A percentile compares a stretch with the other conserved stretches of the same genome.
Conservation (phyloP, 179 eudicot species). For the Vitellaria paradoxa region DNA sequence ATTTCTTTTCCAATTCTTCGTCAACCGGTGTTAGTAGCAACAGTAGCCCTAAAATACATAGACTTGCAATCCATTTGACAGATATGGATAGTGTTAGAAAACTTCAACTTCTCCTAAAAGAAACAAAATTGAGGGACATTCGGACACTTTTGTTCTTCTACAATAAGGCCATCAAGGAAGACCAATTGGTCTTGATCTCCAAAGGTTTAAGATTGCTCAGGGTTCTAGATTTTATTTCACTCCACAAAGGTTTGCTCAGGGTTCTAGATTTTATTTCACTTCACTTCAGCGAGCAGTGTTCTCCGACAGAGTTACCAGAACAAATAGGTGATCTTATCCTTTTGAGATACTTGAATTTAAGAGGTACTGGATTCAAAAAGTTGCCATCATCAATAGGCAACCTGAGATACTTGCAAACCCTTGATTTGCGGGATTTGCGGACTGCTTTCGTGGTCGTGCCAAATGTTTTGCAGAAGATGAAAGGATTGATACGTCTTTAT, state of each 20-base stretch:
- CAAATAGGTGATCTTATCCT: not conserved
- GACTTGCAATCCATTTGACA: not conserved
- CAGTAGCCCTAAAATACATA: not conserved
- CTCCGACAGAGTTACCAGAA: too few relatives aligned
- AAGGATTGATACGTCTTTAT: slow-evolving; percentile 9
- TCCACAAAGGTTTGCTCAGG: too few relatives aligned
- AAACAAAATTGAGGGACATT: not conserved
- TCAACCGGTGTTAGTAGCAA: not conserved
- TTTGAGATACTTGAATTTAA: not conserved
- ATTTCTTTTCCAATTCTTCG: not conserved
- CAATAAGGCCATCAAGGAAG: rapidly evolving
- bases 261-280: too few relatives aligned
- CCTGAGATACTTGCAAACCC: not conserved
- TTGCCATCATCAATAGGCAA: not conserved
- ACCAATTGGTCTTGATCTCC: not conserved
- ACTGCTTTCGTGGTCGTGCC: not conserved
- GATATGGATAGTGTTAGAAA: not conserved
- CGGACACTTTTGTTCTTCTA: not conserved
- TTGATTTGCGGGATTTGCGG: not conserved
- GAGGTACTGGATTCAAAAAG: not conserved
- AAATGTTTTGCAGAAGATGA: not conserved
- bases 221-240: not conserved
- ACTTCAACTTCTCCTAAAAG: not conserved
- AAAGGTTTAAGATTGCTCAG: not conserved
- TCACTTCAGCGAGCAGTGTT: too few relatives aligned